A percentile compares a stretch with the other conserved stretches of the same genome.
Conservation (phyloP, 2,329 filamentous ascomycete genomes). For the Aspergillus ruber region DNA sequence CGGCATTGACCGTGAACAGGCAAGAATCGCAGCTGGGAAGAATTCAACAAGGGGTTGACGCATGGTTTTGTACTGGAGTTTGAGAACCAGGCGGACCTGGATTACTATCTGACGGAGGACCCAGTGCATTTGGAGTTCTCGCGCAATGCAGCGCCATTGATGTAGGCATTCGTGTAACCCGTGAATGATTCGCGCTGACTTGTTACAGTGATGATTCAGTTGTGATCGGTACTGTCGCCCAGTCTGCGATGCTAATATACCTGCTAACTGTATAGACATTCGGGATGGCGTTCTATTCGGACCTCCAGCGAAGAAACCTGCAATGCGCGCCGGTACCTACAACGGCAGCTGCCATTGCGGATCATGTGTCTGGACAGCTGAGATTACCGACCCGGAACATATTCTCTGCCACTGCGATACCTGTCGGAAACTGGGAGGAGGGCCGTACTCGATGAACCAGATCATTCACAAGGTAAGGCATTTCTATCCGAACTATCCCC, state of each 20-base stretch:
- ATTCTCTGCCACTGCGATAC: constrained; percentile 5
- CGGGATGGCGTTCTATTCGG: constrained; percentile 2
- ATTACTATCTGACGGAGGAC: background rate
- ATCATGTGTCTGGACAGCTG: constrained; percentile 2
- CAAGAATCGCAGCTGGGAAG: constrained; percentile 5
- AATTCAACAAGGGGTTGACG: constrained; percentile 1
- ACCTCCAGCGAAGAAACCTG: background rate
- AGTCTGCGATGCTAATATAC: background rate
- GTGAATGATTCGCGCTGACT: too few species aligned
- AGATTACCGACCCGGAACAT: constrained; percentile 2
- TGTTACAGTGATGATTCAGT: background rate
- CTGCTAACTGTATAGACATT: background rate
- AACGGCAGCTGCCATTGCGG: constrained; percentile 3
- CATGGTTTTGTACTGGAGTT: constrained; percentile 4
- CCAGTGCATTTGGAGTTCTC: background rate
- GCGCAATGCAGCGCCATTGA: background rate
- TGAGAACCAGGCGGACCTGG: constrained; percentile 1
- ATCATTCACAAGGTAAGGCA: background rate
- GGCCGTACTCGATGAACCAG: background rate
- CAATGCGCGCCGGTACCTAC: background rate
- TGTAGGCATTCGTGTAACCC: background rate
- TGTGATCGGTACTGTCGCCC: background rate
- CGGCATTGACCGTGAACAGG: background rate
- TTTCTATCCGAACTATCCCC: too few species aligned
- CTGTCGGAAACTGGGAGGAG: constrained; percentile 3